Evolutionary conservation across 1,139 yeast genomes (phyloP).

Genomic region (Geotrichum phurueaensis): DNA sequence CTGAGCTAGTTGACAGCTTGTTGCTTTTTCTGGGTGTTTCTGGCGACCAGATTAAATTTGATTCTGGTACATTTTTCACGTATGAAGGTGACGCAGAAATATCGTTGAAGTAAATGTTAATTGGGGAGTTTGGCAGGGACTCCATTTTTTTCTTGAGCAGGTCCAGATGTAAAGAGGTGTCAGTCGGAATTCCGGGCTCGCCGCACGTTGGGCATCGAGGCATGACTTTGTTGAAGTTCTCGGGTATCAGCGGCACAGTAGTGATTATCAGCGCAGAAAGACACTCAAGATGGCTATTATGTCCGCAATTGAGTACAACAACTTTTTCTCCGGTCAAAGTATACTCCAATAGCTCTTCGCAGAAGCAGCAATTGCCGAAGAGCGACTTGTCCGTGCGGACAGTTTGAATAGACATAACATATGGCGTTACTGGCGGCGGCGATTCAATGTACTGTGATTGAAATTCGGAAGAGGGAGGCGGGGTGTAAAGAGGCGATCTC

Average conservation of each 20-base stretch:
- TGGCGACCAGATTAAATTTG: not conserved
- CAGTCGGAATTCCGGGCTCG: slow-evolving; percentile 24
- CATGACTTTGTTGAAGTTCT: slow-evolving; percentile 19
- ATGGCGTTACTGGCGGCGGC: slow-evolving; percentile 17
- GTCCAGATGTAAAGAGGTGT: slow-evolving; percentile 22
- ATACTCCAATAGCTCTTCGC: slow-evolving; percentile 28
- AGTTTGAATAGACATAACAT: slow-evolving; percentile 9
- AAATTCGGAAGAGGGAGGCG: not conserved
- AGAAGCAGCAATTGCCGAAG: slow-evolving; percentile 27
- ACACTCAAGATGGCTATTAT: slow-evolving; percentile 28
- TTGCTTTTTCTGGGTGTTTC: not conserved
- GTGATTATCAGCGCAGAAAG: slow-evolving; percentile 23
- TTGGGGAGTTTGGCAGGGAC: slow-evolving; percentile 9
- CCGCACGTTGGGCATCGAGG: slow-evolving; percentile 30
- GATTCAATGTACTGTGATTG: not conserved
- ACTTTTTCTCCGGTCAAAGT: slow-evolving; percentile 26
- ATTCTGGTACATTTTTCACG: not conserved
- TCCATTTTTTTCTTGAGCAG: slow-evolving; percentile 21
- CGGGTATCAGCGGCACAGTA: slow-evolving; percentile 14
- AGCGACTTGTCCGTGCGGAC: slow-evolving; percentile 21
- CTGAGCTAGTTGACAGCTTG: slow-evolving; percentile 8
- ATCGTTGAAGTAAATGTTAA: not conserved
- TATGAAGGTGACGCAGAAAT: not conserved
- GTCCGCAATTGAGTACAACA: slow-evolving; percentile 24
- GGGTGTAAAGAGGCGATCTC: not conserved